These are phyloP conservation scores for Amanita thiersii DNA, from an alignment of 768 basidiomycete species.

Conservation along the genomic window DNA sequence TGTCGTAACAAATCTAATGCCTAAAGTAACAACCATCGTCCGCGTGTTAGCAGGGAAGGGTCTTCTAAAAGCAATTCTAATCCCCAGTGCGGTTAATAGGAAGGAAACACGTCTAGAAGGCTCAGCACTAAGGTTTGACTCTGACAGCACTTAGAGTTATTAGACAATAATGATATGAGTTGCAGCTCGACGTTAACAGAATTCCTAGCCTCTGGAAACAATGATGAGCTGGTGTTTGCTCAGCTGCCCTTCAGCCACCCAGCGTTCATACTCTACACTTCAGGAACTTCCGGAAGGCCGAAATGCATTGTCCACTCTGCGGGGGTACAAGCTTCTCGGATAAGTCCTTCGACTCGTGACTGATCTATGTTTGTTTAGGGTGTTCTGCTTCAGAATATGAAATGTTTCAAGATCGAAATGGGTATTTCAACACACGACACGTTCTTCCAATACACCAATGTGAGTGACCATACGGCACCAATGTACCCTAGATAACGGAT, in stretches of 20 bases:
- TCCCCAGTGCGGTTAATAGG: slow-evolving; percentile 52
- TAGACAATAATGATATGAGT: background rate
- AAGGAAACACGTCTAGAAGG: slow-evolving; percentile 23
- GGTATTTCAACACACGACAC: slow-evolving; percentile 41
- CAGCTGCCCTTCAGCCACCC: slow-evolving; percentile 76
- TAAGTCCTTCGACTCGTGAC: background rate
- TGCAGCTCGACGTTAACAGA: slow-evolving; percentile 35
- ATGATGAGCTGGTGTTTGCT: slow-evolving; percentile 51
- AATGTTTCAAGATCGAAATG: slow-evolving; percentile 40
- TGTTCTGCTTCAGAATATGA: slow-evolving; percentile 64
- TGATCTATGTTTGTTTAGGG: slow-evolving; percentile 33
- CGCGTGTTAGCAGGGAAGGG: slow-evolving; percentile 39
- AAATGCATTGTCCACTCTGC: slow-evolving; percentile 79
- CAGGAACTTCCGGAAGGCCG: slow-evolving; percentile 80
- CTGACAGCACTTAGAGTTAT: background rate
- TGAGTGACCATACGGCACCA: slow-evolving; percentile 24
- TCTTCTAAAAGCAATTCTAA: slow-evolving; percentile 41
- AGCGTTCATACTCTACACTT: slow-evolving; percentile 77
- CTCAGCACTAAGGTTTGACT: slow-evolving; percentile 26
- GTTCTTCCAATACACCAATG: slow-evolving; percentile 73
- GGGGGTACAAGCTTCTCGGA: slow-evolving; percentile 43
- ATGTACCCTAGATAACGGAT: background rate
- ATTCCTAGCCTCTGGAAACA: slow-evolving; percentile 45
- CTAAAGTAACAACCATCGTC: slow-evolving; percentile 48
- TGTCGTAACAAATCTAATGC: slow-evolving; percentile 45